These are phyloP conservation scores for Vigna unguiculata DNA, from an alignment of 306 rosid species.

Conservation along the genomic window DNA sequence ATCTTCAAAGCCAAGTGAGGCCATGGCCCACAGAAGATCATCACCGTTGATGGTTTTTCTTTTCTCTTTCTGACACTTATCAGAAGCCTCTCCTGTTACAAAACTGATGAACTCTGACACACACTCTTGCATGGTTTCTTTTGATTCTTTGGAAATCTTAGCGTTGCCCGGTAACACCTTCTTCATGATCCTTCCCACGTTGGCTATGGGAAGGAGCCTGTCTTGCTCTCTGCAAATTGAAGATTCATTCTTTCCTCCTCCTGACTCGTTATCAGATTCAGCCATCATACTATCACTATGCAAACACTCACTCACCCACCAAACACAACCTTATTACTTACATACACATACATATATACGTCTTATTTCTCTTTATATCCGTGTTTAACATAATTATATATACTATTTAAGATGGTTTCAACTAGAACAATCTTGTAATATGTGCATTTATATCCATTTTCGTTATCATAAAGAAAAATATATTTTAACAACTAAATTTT, in stretches of 20 bases:
- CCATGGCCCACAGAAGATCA: conserved; percentile 47
- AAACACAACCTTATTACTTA: background rate
- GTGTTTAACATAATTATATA: too few species aligned
- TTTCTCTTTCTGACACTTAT: conserved; percentile 50
- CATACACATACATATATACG: background rate
- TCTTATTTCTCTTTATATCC: too few species aligned
- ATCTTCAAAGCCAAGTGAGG: conserved; percentile 42
- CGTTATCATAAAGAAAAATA: too few species aligned
- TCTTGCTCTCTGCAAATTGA: conserved; percentile 42
- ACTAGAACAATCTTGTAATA: too few species aligned
- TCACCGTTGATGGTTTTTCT: conserved; percentile 48
- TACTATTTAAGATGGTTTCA: too few species aligned
- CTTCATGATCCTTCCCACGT: conserved; percentile 50
- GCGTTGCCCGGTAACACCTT: conserved; percentile 42
- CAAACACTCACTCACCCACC: background rate
- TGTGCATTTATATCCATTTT: background rate
- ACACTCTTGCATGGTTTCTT: conserved; percentile 47
- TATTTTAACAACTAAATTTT: too few species aligned
- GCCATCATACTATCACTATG: conserved; percentile 4
- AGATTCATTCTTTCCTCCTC: conserved; percentile 19
- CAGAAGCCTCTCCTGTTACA: conserved; percentile 45
- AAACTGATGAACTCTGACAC: conserved; percentile 48
- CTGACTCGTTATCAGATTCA: conserved; percentile 43
- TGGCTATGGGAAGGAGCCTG: conserved; percentile 44
- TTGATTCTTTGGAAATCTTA: conserved; percentile 46